These are phyloP conservation scores for Samsoniella hepiali DNA, from an alignment of 2,329 filamentous ascomycete genomes.

Conservation along the genomic window DNA sequence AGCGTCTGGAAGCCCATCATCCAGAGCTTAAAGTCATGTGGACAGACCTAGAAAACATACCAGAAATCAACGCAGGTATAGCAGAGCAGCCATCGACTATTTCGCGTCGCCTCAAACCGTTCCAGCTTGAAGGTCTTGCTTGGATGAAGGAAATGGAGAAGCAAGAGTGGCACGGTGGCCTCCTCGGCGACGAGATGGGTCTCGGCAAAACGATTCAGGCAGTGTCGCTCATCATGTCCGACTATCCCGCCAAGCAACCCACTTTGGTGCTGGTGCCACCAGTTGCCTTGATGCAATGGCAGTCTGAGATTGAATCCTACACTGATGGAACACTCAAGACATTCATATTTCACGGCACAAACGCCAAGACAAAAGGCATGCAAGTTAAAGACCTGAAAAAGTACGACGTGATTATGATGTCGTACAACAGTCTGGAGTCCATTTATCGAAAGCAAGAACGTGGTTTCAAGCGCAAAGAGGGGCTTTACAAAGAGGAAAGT, in stretches of 20 bases:
- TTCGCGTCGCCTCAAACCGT: slow-evolving; percentile 80
- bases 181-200: slow-evolving; percentile 97
- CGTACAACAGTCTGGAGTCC: slow-evolving; percentile 88
- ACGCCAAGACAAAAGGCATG: slow-evolving; percentile 75
- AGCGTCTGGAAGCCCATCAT: slow-evolving; percentile 70
- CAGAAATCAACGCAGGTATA: slow-evolving; percentile 57
- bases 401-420: slow-evolving; percentile 95
- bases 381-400: slow-evolving; percentile 71
- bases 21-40: slow-evolving; percentile 83
- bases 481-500: slow-evolving; percentile 74
- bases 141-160: slow-evolving; percentile 95
- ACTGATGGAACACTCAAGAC: slow-evolving; percentile 89
- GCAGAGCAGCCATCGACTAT: slow-evolving; percentile 63
- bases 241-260: slow-evolving; percentile 79
- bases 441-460: slow-evolving; percentile 90
- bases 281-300: slow-evolving; percentile 95
- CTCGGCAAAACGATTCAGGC: slow-evolving; percentile 98
- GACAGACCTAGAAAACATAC: slow-evolving; percentile 66
- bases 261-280: slow-evolving; percentile 88
- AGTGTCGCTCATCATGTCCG: slow-evolving; percentile 96
- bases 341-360: slow-evolving; percentile 85
- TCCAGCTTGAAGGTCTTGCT: slow-evolving; percentile 87
- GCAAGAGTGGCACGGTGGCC: slow-evolving; percentile 78
- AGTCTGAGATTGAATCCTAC: slow-evolving; percentile 72
- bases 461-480: slow-evolving; percentile 78